Base-by-base conservation (phyloP, 371 early-diverging fungal genomes). In the Coemansia sp. region DNA sequence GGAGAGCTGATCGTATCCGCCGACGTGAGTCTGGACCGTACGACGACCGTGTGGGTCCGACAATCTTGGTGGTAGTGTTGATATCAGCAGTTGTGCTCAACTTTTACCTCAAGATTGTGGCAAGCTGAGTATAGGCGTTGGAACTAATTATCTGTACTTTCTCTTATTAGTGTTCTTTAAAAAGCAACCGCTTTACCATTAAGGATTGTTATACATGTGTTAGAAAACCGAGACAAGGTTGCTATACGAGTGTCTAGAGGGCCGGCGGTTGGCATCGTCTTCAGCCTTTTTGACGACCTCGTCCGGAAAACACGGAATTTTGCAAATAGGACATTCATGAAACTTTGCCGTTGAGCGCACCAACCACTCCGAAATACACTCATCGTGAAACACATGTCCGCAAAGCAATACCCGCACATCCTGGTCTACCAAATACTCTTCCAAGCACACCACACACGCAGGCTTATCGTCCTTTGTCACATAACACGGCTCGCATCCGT, bases 81-180 rank as follows among this genome's bases (percentile, higher is more conserved):
- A 82, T 97, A 40, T 84, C 88, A 65, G 97, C 96, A 18, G 89
- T 97, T 60, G 80, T 88, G 23, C 79, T 94, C 68, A 97, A 97
- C 82, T 90, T 97, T 72, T 90, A 88, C 69, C 86, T 93, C 83
- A 86, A 96, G 59, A 80, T 96, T 26, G n/a, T 54, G 16, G 25
- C 54, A 2, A 5, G n/a, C 28, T 54, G 21, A 26, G 48, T 18
- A 48, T 8, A 7, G 18, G 20, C 2, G 83, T 87, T 64, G 95
- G 94, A n/a, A 26, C 20, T 52, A 16, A 8, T 11, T 23, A 12
- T 11, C 23, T 52, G 16, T 52, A 12, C 23, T 48, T 23, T 23
- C 25, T 18, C 9, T 52, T 51, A 23, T n/a, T 52, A 23, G 25
- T n/a, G n/a, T 20, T n/a, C 20, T 21, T n/a, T n/a, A 20, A 8